Conservation (phyloP, 306 rosid species). For the Canavalia ensiformis region DNA sequence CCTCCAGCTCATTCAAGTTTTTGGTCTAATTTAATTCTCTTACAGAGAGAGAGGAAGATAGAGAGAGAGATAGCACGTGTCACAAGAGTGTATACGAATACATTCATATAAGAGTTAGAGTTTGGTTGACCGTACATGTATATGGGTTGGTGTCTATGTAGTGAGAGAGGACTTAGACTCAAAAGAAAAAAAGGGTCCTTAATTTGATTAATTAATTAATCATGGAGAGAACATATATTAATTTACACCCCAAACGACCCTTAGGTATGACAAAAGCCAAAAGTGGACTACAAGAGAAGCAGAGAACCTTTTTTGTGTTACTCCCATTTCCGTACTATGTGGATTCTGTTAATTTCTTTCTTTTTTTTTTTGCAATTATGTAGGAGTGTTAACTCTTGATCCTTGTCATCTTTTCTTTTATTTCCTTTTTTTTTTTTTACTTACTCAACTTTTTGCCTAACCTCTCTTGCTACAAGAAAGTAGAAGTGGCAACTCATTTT, state of each 20-base stretch:
- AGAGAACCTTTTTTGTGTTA: slow-evolving; percentile 26
- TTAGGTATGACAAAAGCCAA: slow-evolving; percentile 50
- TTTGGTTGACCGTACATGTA: slow-evolving; percentile 47
- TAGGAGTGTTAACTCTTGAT: not conserved
- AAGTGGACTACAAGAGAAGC: not conserved
- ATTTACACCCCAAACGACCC: slow-evolving; percentile 6
- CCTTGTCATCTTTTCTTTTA: not conserved
- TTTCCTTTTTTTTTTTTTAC: not conserved
- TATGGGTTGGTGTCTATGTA: slow-evolving; percentile 23
- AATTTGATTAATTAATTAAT: slow-evolving; percentile 12
- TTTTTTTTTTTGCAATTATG: slow-evolving; percentile 31
- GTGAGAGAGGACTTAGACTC: slow-evolving; percentile 10
- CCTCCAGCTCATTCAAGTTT: slow-evolving; percentile 70
- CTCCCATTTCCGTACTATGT: slow-evolving; percentile 48
- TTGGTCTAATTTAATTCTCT: slow-evolving; percentile 41
- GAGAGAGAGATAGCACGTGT: slow-evolving; percentile 55
- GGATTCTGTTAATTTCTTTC: slow-evolving; percentile 33
- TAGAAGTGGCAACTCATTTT: slow-evolving; percentile 41
- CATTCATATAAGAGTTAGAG: slow-evolving; percentile 14
- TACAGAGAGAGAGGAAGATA: not conserved
- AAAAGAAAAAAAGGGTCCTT: not conserved
- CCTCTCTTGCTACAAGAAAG: slow-evolving; percentile 32
- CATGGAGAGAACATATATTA: not conserved
- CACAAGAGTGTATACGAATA: slow-evolving; percentile 41
- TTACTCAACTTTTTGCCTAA: slow-evolving; percentile 56